Percentiles rank a stretch among this genome's conserved stretches.
These are phyloP conservation scores for Postia placenta DNA, from an alignment of 768 basidiomycete genomes.

Conservation along the genomic window DNA sequence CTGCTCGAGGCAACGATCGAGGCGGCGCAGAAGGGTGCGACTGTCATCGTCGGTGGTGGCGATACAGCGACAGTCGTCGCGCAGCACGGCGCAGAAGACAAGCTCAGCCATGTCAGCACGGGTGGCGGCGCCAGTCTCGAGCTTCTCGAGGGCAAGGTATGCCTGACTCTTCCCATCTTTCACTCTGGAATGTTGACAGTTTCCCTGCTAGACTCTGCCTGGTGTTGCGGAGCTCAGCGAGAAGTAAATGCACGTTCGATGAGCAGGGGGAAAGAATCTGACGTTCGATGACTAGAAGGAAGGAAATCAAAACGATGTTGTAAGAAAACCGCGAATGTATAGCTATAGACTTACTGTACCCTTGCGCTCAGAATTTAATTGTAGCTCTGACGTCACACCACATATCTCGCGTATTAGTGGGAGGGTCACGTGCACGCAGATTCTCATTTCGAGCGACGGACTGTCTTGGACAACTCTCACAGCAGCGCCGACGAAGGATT, in stretches of 20 bases:
- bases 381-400: no score
- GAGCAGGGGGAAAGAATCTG: neutral
- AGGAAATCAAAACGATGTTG: neutral
- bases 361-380: no score
- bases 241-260: conserved; percentile 37
- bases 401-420: no score
- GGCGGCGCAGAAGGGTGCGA: conserved; percentile 79
- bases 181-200: conserved; percentile 8
- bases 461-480: neutral
- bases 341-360: no score
- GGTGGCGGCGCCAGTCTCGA: conserved; percentile 93
- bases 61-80: conserved; percentile 96
- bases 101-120: conserved; percentile 94
- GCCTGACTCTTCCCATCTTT: conserved; percentile 7
- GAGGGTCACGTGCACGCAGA: no score
- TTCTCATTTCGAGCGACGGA: no score
- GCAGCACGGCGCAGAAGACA: conserved; percentile 77
- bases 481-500: neutral
- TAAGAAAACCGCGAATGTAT: no score
- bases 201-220: conserved; percentile 59
- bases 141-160: conserved; percentile 95
- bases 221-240: conserved; percentile 89
- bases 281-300: neutral
- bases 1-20: conserved; percentile 84
- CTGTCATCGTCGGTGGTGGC: conserved; percentile 93